A percentile compares a stretch with the other conserved stretches of the same genome.
Conservation (phyloP, 1,284 basidiomycete genomes). For the Cerioporus squamosus region DNA sequence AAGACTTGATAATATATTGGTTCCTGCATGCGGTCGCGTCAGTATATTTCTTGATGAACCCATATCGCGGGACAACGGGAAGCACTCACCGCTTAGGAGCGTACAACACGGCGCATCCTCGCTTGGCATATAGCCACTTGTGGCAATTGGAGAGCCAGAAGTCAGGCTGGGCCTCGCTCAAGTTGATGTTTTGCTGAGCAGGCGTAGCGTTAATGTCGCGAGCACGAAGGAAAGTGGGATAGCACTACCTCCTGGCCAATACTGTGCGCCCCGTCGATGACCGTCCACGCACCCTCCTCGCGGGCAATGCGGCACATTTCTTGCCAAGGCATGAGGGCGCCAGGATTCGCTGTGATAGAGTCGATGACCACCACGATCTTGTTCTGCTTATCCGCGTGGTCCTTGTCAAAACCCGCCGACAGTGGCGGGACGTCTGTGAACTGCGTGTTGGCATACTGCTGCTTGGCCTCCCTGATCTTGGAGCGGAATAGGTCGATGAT, state of each 20-base stretch:
- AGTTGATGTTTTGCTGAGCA: constrained; percentile 51
- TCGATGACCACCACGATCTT: constrained; percentile 81
- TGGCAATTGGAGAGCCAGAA: constrained; percentile 87
- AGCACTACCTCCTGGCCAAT: constrained; percentile 54
- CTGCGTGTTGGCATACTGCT: constrained; percentile 34
- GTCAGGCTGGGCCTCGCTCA: constrained; percentile 67
- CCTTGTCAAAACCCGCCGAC: constrained; percentile 12
- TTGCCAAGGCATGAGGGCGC: constrained; percentile 80
- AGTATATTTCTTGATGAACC: no score
- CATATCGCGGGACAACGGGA: not conserved
- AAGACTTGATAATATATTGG: constrained; percentile 75
- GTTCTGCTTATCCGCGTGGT: constrained; percentile 30
- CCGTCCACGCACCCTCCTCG: constrained; percentile 67
- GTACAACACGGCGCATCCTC: constrained; percentile 77
- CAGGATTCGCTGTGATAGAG: constrained; percentile 73
- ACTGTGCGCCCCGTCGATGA: constrained; percentile 87
- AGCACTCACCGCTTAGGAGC: constrained; percentile 62
- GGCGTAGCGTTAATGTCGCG: not conserved
- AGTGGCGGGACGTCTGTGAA: constrained; percentile 30
- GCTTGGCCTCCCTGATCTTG: constrained; percentile 39
- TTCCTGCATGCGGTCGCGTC: constrained; percentile 59
- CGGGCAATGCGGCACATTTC: constrained; percentile 73
- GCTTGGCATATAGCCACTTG: constrained; percentile 84
- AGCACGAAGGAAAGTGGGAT: not conserved
- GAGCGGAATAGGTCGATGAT: constrained; percentile 62